Evolutionary conservation across 257 asterid genomes (phyloP).

Genomic region (Solanum corneliomulleri): DNA sequence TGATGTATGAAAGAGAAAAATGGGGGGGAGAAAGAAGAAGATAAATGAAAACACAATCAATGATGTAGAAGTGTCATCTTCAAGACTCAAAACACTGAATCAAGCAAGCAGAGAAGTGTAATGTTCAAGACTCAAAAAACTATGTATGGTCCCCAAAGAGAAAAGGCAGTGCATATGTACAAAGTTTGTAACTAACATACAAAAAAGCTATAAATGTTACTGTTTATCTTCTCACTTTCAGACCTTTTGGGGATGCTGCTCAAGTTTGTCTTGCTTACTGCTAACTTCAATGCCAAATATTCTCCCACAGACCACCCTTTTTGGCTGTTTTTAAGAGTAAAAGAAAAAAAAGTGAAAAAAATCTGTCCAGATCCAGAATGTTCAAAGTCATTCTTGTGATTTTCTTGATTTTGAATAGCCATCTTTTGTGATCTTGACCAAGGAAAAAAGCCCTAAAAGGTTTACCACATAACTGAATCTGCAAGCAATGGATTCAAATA

Average conservation of each 20-base stretch:
- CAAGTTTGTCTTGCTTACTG: constrained; percentile 19
- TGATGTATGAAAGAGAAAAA: not conserved
- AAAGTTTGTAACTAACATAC: not conserved
- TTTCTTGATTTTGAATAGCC: constrained; percentile 2
- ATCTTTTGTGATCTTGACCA: not conserved
- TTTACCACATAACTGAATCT: constrained; percentile 1
- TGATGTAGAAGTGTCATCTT: not conserved
- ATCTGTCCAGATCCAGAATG: not conserved
- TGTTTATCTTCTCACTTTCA: not conserved
- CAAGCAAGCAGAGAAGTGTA: not conserved
- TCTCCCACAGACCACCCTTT: constrained; percentile 8
- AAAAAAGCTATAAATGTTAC: not conserved
- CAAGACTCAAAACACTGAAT: not conserved
- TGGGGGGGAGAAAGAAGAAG: not conserved
- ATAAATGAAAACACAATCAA: not conserved
- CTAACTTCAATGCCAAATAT: constrained; percentile 30
- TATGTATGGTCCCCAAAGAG: not conserved
- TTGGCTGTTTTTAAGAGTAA: constrained; percentile 10
- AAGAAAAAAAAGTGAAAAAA: not conserved
- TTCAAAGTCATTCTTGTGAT: not conserved
- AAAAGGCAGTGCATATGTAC: not conserved
- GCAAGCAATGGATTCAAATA: constrained; percentile 9
- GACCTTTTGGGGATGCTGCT: not conserved
- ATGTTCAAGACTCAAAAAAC: not conserved
- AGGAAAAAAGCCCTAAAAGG: not conserved